phyloP scores from a whole-genome alignment of 108 stramenopile species.

The Cyclostephanos tholiformis region DNA sequence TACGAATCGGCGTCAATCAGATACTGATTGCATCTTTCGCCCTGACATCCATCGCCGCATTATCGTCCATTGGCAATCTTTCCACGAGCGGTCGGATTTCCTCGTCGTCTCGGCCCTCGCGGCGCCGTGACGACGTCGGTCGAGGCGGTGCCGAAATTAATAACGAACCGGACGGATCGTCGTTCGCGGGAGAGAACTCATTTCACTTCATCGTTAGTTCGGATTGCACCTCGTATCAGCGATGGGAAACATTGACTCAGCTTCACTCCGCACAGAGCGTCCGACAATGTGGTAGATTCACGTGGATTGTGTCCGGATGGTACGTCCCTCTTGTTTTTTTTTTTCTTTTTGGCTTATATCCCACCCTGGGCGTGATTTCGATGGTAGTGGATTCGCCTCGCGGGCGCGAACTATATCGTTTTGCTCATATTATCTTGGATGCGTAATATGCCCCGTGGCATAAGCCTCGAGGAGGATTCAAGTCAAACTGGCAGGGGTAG shows the following conservation, averaged over 20 bases:
- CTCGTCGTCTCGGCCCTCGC: neutral
- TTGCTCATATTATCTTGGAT: no score
- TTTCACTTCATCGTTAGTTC: conserved; percentile 55
- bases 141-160: neutral
- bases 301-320: conserved; percentile 60
- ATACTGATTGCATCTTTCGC: neutral
- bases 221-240: conserved; percentile 59
- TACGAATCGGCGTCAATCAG: conserved; percentile 2
- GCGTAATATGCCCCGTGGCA: neutral
- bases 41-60: neutral
- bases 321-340: conserved; percentile 2
- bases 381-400: no score
- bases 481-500: conserved; percentile 36
- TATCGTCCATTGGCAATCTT: neutral
- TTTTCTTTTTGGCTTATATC: no score
- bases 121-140: neutral
- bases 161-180: neutral
- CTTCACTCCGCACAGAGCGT: conserved; percentile 52
- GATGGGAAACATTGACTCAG: conserved; percentile 52
- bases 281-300: conserved; percentile 50
- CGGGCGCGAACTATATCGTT: no score
- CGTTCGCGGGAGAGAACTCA: conserved; percentile 7
- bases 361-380: no score
- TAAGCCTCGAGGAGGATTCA: conserved; percentile 23
- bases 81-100: conserved; percentile 2